A percentile compares a stretch with the other conserved stretches of the same genome.
These are phyloP conservation scores for Globisporangium okanoganense DNA, from an alignment of 352 stramenopile species.

Conservation along the genomic window DNA sequence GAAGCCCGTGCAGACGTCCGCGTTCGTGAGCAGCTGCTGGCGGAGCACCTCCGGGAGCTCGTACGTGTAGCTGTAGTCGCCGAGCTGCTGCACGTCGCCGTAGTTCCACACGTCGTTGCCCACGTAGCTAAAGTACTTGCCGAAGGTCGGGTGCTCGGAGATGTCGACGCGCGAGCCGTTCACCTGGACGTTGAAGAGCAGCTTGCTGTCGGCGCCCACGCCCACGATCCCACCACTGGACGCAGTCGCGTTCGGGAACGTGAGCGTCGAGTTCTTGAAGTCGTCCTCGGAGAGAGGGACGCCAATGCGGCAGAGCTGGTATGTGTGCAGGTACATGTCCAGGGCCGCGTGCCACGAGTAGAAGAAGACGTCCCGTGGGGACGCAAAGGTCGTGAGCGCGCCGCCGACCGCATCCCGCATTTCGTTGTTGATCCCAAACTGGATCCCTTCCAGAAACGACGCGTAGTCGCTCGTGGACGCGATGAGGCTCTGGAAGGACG, in stretches of 20 bases:
- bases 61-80: slow-evolving; percentile 74
- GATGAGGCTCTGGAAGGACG: slow-evolving; percentile 46
- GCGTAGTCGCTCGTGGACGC: slow-evolving; percentile 50
- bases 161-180: slow-evolving; percentile 46
- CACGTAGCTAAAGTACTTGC: slow-evolving; percentile 56
- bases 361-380: slow-evolving; percentile 55
- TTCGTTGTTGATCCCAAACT: slow-evolving; percentile 65
- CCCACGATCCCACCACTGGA: slow-evolving; percentile 42
- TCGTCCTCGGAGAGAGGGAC: slow-evolving; percentile 41
- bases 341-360: slow-evolving; percentile 66
- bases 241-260: slow-evolving; percentile 38
- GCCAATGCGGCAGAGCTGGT: slow-evolving; percentile 60
- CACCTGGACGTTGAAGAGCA: slow-evolving; percentile 40
- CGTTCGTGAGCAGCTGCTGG: slow-evolving; percentile 64
- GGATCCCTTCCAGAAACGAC: slow-evolving; percentile 47
- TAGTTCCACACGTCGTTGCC: slow-evolving; percentile 60
- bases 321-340: slow-evolving; percentile 69
- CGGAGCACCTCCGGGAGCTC: slow-evolving; percentile 50
- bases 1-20: slow-evolving; percentile 56
- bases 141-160: slow-evolving; percentile 54
- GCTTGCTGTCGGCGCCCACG: slow-evolving; percentile 25
- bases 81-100: slow-evolving; percentile 54
- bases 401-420: slow-evolving; percentile 54
- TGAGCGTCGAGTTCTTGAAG: slow-evolving; percentile 37
- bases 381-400: slow-evolving; percentile 42